phyloP scores from a whole-genome alignment of 139 green algal species.

The Prasinococcaceae sp. region DNA sequence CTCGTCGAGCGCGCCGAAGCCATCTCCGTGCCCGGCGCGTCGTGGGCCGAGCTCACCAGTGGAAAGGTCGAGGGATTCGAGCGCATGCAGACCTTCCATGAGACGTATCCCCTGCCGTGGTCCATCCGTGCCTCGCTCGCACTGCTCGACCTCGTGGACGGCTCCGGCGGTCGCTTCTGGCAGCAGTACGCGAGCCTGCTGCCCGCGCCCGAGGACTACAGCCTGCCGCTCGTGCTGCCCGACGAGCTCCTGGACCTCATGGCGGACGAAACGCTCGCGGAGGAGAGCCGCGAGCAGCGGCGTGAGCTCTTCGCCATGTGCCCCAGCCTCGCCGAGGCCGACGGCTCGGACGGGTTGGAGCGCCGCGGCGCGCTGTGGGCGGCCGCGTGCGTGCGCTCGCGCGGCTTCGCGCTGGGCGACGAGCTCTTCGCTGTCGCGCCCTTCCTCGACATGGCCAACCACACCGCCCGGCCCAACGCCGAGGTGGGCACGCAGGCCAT shows the following conservation, averaged over 20 bases:
- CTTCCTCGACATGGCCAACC: constrained; percentile 47
- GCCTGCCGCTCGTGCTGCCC: constrained; percentile 38
- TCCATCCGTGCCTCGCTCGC: not conserved
- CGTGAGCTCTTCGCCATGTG: not conserved
- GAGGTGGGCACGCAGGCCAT: constrained; percentile 25
- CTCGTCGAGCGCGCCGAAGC: not conserved
- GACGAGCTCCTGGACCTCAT: constrained; percentile 16
- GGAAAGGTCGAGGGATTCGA: not conserved
- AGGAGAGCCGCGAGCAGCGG: not conserved
- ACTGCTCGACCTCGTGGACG: not conserved
- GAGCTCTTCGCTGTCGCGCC: constrained; percentile 35
- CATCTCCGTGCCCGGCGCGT: not conserved
- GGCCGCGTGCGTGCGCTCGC: not conserved
- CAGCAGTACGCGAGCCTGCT: constrained; percentile 23
- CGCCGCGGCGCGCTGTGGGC: not conserved
- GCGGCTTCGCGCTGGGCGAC: not conserved
- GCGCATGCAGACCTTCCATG: not conserved
- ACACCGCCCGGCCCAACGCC: constrained; percentile 25
- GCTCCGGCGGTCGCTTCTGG: not conserved
- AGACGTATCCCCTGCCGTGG: not conserved
- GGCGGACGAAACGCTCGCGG: not conserved
- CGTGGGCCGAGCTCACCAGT: not conserved
- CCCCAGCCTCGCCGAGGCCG: no score
- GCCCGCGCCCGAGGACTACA: constrained; percentile 29
- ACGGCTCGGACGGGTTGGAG: not conserved